Base-by-base conservation (phyloP, 2,329 filamentous ascomycete genomes). In the Nemania sp. region DNA sequence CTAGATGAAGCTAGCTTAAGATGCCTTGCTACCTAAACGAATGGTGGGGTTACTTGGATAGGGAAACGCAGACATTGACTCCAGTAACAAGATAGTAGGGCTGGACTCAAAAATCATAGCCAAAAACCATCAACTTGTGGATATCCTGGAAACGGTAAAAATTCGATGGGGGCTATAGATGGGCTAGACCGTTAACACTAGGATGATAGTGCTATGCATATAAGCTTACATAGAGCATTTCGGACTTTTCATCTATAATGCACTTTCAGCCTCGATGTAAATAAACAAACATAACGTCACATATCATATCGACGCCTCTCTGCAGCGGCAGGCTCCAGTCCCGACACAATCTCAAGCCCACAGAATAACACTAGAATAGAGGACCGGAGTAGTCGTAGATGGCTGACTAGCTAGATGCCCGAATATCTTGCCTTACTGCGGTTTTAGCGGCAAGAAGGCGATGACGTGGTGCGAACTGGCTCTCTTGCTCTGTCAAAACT, bases 401-500 rank as follows among this genome's bases (percentile, higher is more conserved):
- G 10, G 8, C 20, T n/a, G n/a, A n/a, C n/a, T n/a, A n/a, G n/a
- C 8, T 15, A n/a, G 18, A 29, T 27, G 26, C n/a, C 24, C 20
- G 27, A 49, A 27, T 41, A 18, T 22, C 52, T 51, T 15, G 26
- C 55, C 38, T 59, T 15, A 15, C 29, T 41, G 32, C 22, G 62
- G 29, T 20, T 24, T 47, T 4, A 35, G 52, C 56, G 64, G 51
- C 57, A 49, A 57, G 4, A 11, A 65, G 24, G 51, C n/a, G 43
- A 53, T 62, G 64, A 66, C 57, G 52, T 62, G 29, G 56, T 61
- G 63, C 56, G 27, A 55, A 51, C 41, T 20, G 47, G 10, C 32
- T 24, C 59, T 22, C 22, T 26, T 56, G 15, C 27, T 24, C 27
- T 41, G 20, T 27, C 4, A 51, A n/a, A 10, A 41, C 1, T 11